Base-by-base conservation (phyloP, 2,329 filamentous ascomycete genomes). In the Colletotrichum navitas region DNA sequence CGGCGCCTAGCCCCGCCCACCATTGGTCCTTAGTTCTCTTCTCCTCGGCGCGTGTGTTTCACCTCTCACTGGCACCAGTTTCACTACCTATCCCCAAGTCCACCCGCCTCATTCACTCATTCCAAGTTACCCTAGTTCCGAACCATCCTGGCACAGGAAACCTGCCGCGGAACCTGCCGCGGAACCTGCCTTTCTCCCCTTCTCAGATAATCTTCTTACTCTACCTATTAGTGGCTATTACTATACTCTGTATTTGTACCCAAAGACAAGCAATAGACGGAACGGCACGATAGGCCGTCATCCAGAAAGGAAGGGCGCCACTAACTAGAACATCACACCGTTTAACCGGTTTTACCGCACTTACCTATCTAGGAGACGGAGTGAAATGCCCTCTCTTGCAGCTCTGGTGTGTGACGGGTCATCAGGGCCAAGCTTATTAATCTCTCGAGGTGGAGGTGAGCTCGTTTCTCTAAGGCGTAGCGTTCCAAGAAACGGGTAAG, bases 1-100 rank as follows among this genome's bases (percentile, higher is more conserved):
- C 52, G 75, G 79, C 78, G 77, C 79, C 75, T 80, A 80, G 73
- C 72, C 64, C 71, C n/a, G 14, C 58, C 63, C 62, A 63, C 65
- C 51, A 80, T 80, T 80, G 79, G 79, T 63, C 71, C 49, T 61
- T 36, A 52, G n/a, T 29, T 68, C 63, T 56, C 51, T 63, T 45
- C 51, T 56, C 65, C 39, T 61, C 54, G 72, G 78, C 76, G 75
- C 76, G 74, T 76, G 76, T 76, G 78, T 80, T 79, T 79, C 75
- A 76, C 65, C 58, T 62, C 61, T 54, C 43, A 71, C 73, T 74
- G 72, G 74, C 75, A 73, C 75, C 63, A 72, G 77, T 79, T 79
- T 79, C 77, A 79, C 73, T 34, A 36, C 26, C 73, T 34, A 36
- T 34, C 58, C 78, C 74, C 47, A 24, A 55, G 47, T 29, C 29